These are phyloP conservation scores for Pichia sp. DNA, from an alignment of 1,139 yeast genomes.

Conservation along the genomic window DNA sequence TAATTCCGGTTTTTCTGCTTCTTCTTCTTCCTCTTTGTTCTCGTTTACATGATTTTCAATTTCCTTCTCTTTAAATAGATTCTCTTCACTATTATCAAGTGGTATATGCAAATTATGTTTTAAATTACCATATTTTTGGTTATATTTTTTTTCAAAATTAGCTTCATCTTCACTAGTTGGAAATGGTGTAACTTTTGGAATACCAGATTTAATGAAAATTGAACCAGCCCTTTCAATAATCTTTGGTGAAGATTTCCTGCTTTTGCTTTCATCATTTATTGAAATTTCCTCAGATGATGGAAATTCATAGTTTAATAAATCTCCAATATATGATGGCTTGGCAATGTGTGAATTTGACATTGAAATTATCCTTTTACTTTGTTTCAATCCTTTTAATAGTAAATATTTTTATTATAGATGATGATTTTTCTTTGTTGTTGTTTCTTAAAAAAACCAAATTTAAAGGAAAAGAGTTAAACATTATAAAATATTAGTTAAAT, in stretches of 20 bases:
- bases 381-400: not conserved
- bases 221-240: conserved; percentile 15
- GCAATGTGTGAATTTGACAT: conserved; percentile 9
- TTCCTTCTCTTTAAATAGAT: too few relatives aligned
- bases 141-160: not conserved
- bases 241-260: not conserved
- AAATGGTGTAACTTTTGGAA: conserved; percentile 13
- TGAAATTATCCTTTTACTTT: not conserved
- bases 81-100: too few relatives aligned
- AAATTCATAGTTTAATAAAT: conserved; percentile 11
- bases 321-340: conserved; percentile 17
- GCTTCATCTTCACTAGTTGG: not conserved
- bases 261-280: too few relatives aligned
- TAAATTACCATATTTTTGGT: not conserved
- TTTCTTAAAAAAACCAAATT: not conserved
- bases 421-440: too few relatives aligned
- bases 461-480: too few relatives aligned
- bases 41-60: not conserved
- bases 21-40: not conserved
- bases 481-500: too few relatives aligned
- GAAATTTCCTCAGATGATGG: conserved; percentile 4
- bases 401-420: not conserved
- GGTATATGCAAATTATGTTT: too few relatives aligned
- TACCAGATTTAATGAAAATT: conserved; percentile 16
- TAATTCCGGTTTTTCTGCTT: not conserved